Conservation (phyloP, 495 filamentous ascomycete genomes). For the Neurospora hispaniola region DNA sequence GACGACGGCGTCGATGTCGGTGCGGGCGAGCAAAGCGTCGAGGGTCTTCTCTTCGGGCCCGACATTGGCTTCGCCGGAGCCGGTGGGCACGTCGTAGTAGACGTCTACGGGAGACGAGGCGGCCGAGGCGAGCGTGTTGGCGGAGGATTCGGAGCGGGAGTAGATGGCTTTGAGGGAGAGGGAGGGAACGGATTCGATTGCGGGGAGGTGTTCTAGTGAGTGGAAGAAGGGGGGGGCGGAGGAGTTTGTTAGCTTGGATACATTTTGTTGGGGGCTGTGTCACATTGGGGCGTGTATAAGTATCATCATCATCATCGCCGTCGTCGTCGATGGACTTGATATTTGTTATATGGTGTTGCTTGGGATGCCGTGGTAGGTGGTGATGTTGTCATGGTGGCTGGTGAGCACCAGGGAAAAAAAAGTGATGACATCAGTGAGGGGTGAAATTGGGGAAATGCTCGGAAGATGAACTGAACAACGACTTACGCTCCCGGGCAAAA, state of each 20-base stretch:
- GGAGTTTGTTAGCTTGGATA: not conserved
- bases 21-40: conserved; percentile 48
- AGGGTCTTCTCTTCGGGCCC: conserved; percentile 26
- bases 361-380: not conserved
- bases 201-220: conserved; percentile 32
- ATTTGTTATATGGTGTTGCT: conserved; percentile 7
- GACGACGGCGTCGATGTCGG: conserved; percentile 58
- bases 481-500: conserved; percentile 29
- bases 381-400: not conserved
- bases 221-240: not conserved
- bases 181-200: conserved; percentile 32
- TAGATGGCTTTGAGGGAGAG: conserved; percentile 50
- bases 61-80: conserved; percentile 12
- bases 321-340: not conserved
- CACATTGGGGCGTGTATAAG: not conserved
- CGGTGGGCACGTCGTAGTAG: conserved; percentile 45
- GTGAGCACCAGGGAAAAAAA: not conserved
- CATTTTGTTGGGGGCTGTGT: not conserved
- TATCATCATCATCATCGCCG: not conserved
- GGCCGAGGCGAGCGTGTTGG: conserved; percentile 18
- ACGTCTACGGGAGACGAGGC: conserved; percentile 32
- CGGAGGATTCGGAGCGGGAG: conserved; percentile 44
- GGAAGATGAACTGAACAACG: not conserved
- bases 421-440: conserved; percentile 1
- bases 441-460: not conserved